A percentile compares a stretch with the other conserved stretches of the same genome.
phyloP scores from a whole-genome alignment of 169 alveolate genomes.

The Cardiosporidium cionae region DNA sequence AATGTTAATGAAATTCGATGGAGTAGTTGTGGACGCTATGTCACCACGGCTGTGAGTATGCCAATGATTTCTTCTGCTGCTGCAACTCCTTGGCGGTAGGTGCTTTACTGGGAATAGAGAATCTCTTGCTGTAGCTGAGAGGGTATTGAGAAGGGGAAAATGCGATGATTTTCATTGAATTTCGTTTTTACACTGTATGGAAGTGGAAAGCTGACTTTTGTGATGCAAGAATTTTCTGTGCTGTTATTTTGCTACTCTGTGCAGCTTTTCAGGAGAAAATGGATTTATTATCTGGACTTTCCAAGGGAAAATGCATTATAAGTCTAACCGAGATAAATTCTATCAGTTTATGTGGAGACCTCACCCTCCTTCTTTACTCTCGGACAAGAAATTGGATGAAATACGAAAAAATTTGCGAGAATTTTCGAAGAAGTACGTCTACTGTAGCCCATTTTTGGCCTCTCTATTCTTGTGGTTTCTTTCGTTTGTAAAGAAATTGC shows the following conservation, averaged over 20 bases:
- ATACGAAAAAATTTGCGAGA: slow-evolving; percentile 70
- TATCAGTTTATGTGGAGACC: slow-evolving; percentile 77
- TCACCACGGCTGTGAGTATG: slow-evolving; percentile 59
- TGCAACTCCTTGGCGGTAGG: slow-evolving; percentile 8
- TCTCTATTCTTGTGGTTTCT: neutral
- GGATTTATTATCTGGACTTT: slow-evolving; percentile 75
- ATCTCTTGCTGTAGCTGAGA: too few species aligned
- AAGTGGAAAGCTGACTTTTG: too few species aligned
- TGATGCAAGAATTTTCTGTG: neutral
- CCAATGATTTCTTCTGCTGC: slow-evolving; percentile 40
- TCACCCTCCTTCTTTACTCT: slow-evolving; percentile 72
- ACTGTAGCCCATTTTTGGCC: neutral
- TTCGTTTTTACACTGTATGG: too few species aligned
- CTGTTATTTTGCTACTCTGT: neutral
- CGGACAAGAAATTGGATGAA: slow-evolving; percentile 57
- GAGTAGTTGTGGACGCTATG: slow-evolving; percentile 76
- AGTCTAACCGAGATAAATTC: slow-evolving; percentile 60
- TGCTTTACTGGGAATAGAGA: slow-evolving; percentile 2
- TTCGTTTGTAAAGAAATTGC: neutral
- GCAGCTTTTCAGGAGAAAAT: slow-evolving; percentile 6
- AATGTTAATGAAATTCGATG: slow-evolving; percentile 63
- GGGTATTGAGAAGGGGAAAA: neutral
- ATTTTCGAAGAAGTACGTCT: neutral
- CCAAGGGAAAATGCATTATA: slow-evolving; percentile 71
- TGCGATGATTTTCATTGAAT: neutral